Conservation (phyloP, 352 stramenopile species). For the Pythium diclinum region DNA sequence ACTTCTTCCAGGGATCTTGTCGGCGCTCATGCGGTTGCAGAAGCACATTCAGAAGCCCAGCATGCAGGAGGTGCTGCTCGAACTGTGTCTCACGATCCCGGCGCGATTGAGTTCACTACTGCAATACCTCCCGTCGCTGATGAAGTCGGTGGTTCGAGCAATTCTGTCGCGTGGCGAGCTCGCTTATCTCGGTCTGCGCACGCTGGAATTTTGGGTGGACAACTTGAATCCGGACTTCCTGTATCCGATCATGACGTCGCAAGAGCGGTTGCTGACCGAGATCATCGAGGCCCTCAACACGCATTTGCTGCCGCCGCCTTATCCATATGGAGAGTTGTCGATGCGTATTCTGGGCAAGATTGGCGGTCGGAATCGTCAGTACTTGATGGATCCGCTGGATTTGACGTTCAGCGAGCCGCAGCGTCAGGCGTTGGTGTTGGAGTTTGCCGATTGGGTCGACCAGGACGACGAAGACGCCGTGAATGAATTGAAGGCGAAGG, state of each 20-base stretch:
- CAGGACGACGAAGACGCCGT: slow-evolving; percentile 13
- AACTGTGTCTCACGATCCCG: slow-evolving; percentile 96
- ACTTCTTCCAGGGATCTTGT: slow-evolving; percentile 91
- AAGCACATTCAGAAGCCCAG: slow-evolving; percentile 79
- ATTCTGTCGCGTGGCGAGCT: slow-evolving; percentile 94
- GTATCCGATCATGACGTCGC: slow-evolving; percentile 91
- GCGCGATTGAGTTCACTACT: slow-evolving; percentile 93
- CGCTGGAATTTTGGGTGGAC: slow-evolving; percentile 98
- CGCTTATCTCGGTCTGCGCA: slow-evolving; percentile 93
- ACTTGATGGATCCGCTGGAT: slow-evolving; percentile 81
- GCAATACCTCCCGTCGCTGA: slow-evolving; percentile 96
- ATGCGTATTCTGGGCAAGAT: slow-evolving; percentile 98
- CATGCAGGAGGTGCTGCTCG: slow-evolving; percentile 92
- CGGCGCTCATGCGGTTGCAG: slow-evolving; percentile 92
- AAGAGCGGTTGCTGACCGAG: slow-evolving; percentile 88
- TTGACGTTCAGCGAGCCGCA: slow-evolving; percentile 50
- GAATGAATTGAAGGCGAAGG: slow-evolving; percentile 1
- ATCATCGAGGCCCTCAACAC: slow-evolving; percentile 95
- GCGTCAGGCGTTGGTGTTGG: slow-evolving; percentile 47
- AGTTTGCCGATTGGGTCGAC: slow-evolving; percentile 45
- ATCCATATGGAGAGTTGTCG: slow-evolving; percentile 95
- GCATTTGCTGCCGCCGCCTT: slow-evolving; percentile 95
- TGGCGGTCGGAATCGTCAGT: slow-evolving; percentile 90
- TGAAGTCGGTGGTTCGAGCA: slow-evolving; percentile 93
- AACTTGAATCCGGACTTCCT: slow-evolving; percentile 98